Base-by-base conservation (phyloP, 352 stramenopile genomes). In the Phytophthora nicotianae region DNA sequence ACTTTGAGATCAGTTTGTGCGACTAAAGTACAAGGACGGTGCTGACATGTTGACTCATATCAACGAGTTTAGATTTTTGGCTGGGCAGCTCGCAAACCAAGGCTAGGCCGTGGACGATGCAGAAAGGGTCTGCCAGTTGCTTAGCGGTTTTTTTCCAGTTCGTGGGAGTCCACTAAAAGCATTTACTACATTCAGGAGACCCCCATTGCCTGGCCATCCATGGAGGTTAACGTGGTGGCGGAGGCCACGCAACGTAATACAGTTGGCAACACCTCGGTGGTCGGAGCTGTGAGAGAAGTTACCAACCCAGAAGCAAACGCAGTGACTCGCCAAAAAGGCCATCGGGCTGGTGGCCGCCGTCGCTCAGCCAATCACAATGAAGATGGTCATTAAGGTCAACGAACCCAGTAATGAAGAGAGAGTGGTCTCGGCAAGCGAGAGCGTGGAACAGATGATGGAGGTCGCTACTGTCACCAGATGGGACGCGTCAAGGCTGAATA, bases 141-240 rank as follows among this genome's bases (percentile, higher is more conserved):
- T 64, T 5, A 38, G 32, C 32, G n/a, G 32, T 5, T n/a, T 38
- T n/a, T 38, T 4, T 37, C 47, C 14, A 37, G 14, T 6, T 52
- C 47, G 1, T 64, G 57, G 57, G 27, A 47, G 5, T 56, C 29
- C 1, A 58, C 58, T 32, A 54, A 58, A 32, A 52, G 37, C n/a
- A 52, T 58, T 0, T 53, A 58, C 48, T 54, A 53, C 57, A 65
- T 58, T n/a, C 48, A 65, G 45, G 48, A 65, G 14, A 42, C 20
- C 5, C 27, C 48, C 5, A 57, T 65, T 13, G 3, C 57, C 2
- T 58, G 57, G 57, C 3, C 10, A 14, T 9, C 38, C 8, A 58
- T 65, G 40, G 38, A 53, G 23, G 17, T 29, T 1, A 57, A 51
- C 24, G 48, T 58, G 14, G 53, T 65, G 57, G 26, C 47, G 0